Evolutionary conservation across 2,329 filamentous ascomycete species (phyloP).

Genomic region (Diaporthe amygdali): DNA sequence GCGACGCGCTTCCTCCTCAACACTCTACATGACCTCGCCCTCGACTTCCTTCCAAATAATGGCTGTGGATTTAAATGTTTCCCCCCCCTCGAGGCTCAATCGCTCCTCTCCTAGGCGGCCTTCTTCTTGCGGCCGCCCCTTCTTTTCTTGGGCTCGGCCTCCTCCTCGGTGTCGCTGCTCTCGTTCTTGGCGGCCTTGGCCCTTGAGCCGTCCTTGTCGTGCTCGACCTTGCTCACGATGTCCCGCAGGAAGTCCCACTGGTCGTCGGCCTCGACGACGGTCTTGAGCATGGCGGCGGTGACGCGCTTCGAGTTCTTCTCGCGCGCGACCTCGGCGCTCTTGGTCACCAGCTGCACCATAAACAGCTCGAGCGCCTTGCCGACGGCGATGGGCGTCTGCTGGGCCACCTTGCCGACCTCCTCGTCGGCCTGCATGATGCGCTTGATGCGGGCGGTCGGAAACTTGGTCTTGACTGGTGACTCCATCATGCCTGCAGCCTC

Average conservation of each 20-base stretch:
- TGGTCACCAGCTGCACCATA: conserved; percentile 92
- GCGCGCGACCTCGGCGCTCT: conserved; percentile 83
- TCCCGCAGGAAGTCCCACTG: conserved; percentile 94
- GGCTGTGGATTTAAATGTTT: no score
- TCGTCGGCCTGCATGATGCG: conserved; percentile 99
- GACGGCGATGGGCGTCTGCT: conserved; percentile 95
- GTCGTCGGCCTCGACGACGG: conserved; percentile 84
- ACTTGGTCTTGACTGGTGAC: conserved; percentile 89
- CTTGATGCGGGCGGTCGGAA: conserved; percentile 96
- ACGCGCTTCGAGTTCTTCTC: conserved; percentile 88
- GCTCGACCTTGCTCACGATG: conserved; percentile 83
- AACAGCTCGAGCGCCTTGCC: conserved; percentile 96
- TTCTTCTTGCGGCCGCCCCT: conserved; percentile 28
- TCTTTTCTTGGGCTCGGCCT: conserved; percentile 43
- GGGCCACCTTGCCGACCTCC: conserved; percentile 96
- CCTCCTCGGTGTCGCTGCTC: conserved; percentile 45
- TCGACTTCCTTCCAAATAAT: background rate
- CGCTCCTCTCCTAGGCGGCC: background rate
- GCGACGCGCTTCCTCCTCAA: background rate
- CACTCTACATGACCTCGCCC: no score
- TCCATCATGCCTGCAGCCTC: conserved; percentile 52
- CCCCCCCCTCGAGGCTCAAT: no score
- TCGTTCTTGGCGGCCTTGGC: conserved; percentile 47
- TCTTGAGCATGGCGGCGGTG: conserved; percentile 88
- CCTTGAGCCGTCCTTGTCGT: conserved; percentile 52